phyloP scores from a whole-genome alignment of 768 basidiomycete species.

The Termitomyces sp. region DNA sequence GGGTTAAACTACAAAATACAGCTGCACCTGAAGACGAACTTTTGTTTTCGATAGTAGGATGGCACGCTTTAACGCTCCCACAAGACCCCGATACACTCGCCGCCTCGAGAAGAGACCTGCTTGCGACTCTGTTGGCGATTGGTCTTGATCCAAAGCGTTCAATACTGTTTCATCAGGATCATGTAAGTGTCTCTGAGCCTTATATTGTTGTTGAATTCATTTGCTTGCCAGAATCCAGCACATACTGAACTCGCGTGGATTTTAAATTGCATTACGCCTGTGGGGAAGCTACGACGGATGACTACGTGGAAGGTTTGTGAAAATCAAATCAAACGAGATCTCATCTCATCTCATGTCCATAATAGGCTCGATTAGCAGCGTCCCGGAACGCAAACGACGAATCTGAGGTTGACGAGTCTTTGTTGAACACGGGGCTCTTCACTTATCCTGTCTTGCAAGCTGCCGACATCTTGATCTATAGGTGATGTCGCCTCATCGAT shows the following conservation, averaged over 20 bases:
- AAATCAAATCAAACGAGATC: background rate
- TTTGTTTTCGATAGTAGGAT: conserved; percentile 87
- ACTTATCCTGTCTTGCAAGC: conserved; percentile 94
- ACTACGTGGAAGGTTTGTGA: conserved; percentile 89
- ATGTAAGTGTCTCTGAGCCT: conserved; percentile 48
- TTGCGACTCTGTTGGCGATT: conserved; percentile 81
- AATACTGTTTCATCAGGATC: conserved; percentile 84
- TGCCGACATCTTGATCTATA: conserved; percentile 87
- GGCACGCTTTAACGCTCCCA: conserved; percentile 92
- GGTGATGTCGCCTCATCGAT: conserved; percentile 39
- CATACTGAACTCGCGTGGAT: conserved; percentile 93
- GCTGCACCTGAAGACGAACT: conserved; percentile 59
- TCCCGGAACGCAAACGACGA: conserved; percentile 73
- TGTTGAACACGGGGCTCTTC: conserved; percentile 82
- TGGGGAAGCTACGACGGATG: conserved; percentile 85
- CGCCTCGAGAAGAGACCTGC: conserved; percentile 67
- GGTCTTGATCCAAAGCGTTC: conserved; percentile 79
- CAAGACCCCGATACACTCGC: conserved; percentile 71
- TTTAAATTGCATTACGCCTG: conserved; percentile 77
- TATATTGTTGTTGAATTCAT: background rate
- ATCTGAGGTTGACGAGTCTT: conserved; percentile 76
- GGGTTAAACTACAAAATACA: conserved; percentile 76
- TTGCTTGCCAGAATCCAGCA: conserved; percentile 59
- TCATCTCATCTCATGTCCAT: conserved; percentile 1
- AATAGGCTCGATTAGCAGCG: conserved; percentile 70